Conservation (phyloP, 2,329 filamentous ascomycete genomes). For the Metarhizium humberi region DNA sequence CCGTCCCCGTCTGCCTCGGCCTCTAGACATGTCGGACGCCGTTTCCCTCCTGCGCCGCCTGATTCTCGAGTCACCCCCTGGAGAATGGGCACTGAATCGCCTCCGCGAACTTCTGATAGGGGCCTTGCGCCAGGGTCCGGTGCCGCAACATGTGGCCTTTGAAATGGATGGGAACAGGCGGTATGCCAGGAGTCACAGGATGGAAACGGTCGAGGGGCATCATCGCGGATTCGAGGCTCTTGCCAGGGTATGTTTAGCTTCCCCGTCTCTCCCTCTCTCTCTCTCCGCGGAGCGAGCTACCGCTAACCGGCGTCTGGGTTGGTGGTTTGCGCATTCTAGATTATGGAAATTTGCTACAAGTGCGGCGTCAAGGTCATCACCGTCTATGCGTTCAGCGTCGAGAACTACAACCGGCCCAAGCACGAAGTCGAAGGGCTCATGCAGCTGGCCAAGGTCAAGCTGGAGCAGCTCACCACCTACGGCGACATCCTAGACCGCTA, state of each 20-base stretch:
- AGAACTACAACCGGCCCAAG: conserved; percentile 96
- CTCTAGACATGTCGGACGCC: conserved; percentile 40
- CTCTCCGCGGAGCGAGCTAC: background rate
- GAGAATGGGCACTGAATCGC: conserved; percentile 77
- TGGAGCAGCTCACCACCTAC: conserved; percentile 84
- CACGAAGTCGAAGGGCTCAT: conserved; percentile 96
- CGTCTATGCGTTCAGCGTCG: conserved; percentile 96
- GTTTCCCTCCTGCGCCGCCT: conserved; percentile 49
- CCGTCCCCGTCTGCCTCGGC: background rate
- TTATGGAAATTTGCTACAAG: conserved; percentile 97
- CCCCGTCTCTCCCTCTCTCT: background rate
- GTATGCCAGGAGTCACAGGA: conserved; percentile 81
- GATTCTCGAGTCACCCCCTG: conserved; percentile 79
- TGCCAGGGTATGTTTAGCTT: conserved; percentile 55
- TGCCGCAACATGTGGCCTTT: conserved; percentile 95
- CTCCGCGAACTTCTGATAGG: conserved; percentile 81
- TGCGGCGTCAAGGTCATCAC: conserved; percentile 94
- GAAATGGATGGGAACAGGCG: conserved; percentile 98
- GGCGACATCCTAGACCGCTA: conserved; percentile 90
- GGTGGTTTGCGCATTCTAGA: conserved; percentile 34
- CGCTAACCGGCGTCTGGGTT: background rate
- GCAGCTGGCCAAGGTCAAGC: conserved; percentile 94
- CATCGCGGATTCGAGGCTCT: conserved; percentile 93
- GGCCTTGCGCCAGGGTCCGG: conserved; percentile 78
- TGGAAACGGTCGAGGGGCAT: conserved; percentile 94